A percentile compares a stretch with the other conserved stretches of the same genome.
These are phyloP conservation scores for Alternaria solani DNA, from an alignment of 2,329 filamentous ascomycete species.

Conservation along the genomic window DNA sequence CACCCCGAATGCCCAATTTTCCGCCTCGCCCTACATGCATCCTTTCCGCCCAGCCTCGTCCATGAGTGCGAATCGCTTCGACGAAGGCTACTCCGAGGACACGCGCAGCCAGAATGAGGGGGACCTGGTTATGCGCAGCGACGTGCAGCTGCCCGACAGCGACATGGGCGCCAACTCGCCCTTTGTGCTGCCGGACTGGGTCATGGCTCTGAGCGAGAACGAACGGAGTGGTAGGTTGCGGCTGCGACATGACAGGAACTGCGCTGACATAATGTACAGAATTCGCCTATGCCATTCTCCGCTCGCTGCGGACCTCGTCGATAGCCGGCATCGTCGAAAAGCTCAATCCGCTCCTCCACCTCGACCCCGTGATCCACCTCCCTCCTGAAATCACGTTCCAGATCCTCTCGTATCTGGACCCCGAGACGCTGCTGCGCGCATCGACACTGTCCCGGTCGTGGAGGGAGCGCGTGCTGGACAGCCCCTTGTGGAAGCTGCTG, in stretches of 20 bases:
- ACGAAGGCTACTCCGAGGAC: conserved; percentile 89
- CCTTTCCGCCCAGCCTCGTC: conserved; percentile 47
- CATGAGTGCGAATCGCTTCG: conserved; percentile 60
- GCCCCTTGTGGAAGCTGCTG: conserved; percentile 83
- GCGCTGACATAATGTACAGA: conserved; percentile 62
- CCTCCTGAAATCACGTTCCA: conserved; percentile 91
- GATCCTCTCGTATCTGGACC: conserved; percentile 85
- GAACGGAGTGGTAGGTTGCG: conserved; percentile 62
- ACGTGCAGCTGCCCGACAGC: conserved; percentile 44
- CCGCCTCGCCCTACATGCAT: conserved; percentile 46
- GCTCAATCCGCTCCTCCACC: conserved; percentile 83
- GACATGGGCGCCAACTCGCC: conserved; percentile 44
- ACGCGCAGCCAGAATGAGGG: conserved; percentile 59
- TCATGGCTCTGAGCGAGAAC: conserved; percentile 62
- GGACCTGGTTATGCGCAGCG: conserved; percentile 52
- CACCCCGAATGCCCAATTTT: conserved; percentile 37
- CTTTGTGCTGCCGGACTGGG: conserved; percentile 61
- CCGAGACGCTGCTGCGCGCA: conserved; percentile 78
- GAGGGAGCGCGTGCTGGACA: conserved; percentile 82
- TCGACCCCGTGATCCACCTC: conserved; percentile 86
- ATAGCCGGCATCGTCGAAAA: conserved; percentile 82
- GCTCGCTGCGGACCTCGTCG: conserved; percentile 79
- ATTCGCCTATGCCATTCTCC: conserved; percentile 79
- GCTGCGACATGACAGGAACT: not conserved
- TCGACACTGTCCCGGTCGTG: conserved; percentile 82